These are phyloP conservation scores for Onygena corvina DNA, from an alignment of 2,329 filamentous ascomycete species.

Conservation along the genomic window DNA sequence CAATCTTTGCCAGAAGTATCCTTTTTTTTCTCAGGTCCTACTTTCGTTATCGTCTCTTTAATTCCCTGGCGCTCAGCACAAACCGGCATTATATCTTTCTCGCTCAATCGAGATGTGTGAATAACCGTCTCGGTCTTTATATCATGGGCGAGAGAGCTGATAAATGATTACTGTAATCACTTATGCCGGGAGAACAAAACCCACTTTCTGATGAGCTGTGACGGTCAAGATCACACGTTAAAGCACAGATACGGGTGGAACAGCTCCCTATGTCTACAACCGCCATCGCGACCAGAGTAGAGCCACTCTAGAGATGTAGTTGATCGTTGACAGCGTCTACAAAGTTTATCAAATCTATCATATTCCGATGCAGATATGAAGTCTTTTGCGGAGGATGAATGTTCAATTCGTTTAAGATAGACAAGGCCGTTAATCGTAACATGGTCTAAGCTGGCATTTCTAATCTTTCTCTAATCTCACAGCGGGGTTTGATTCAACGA, in stretches of 20 bases:
- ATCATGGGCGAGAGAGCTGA: conserved; percentile 37
- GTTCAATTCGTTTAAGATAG: neutral
- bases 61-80: neutral
- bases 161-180: conserved; percentile 20
- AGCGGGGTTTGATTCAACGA: conserved; percentile 83
- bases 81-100: neutral
- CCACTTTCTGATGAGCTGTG: conserved; percentile 53
- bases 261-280: conserved; percentile 27
- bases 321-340: neutral
- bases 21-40: neutral
- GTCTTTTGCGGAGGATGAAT: neutral
- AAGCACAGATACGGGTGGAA: conserved; percentile 59
- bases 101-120: conserved; percentile 4
- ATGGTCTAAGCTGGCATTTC: conserved; percentile 14
- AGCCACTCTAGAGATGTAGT: neutral
- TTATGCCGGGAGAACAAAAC: conserved; percentile 29
- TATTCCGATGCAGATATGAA: neutral
- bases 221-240: conserved; percentile 45
- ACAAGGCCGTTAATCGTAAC: neutral
- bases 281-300: neutral
- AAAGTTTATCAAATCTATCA: neutral
- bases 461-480: conserved; percentile 80
- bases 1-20: neutral
- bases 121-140: conserved; percentile 15
- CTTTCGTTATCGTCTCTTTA: neutral